phyloP scores from a whole-genome alignment of 805 yeast genomes.

The Wickerhamiella cacticola region DNA sequence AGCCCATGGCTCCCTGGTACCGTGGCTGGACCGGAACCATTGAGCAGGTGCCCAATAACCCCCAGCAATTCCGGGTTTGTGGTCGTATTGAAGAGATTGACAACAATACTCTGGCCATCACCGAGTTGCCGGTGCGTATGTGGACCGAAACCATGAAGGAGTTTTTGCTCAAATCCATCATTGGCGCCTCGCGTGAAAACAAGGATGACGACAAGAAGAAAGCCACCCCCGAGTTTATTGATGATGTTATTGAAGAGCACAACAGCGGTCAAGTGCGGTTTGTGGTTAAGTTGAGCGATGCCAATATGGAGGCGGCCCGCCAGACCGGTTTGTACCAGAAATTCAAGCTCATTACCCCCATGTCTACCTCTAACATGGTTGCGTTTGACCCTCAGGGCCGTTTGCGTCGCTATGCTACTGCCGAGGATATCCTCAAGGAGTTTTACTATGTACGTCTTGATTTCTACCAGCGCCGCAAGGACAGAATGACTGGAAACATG shows the following conservation, averaged over 20 bases:
- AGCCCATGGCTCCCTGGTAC: constrained; percentile 82
- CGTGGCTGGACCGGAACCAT: constrained; percentile 88
- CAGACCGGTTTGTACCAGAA: constrained; percentile 70
- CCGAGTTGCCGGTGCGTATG: constrained; percentile 81
- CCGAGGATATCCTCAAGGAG: constrained; percentile 68
- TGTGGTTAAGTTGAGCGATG: constrained; percentile 57
- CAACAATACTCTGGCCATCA: constrained; percentile 68
- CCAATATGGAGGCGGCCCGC: constrained; percentile 72
- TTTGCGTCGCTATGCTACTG: constrained; percentile 66
- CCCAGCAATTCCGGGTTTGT: constrained; percentile 57
- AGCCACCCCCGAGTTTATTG: constrained; percentile 59
- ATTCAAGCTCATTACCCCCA: constrained; percentile 60
- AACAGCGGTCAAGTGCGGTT: constrained; percentile 60
- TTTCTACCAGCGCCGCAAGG: constrained; percentile 83
- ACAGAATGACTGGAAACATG: constrained; percentile 52
- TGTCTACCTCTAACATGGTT: constrained; percentile 79
- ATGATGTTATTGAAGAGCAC: constrained; percentile 92
- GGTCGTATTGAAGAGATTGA: constrained; percentile 78
- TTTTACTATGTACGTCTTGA: constrained; percentile 80
- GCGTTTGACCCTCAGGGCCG: constrained; percentile 86
- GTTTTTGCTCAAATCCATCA: constrained; percentile 55
- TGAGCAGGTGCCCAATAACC: constrained; percentile 39
- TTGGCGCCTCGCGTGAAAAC: constrained; percentile 35
- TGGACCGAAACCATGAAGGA: constrained; percentile 93
- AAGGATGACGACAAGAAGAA: constrained; percentile 33